Base-by-base conservation (phyloP, 1,284 basidiomycete genomes). In the Cutaneotrichosporon daszewskae region DNA sequence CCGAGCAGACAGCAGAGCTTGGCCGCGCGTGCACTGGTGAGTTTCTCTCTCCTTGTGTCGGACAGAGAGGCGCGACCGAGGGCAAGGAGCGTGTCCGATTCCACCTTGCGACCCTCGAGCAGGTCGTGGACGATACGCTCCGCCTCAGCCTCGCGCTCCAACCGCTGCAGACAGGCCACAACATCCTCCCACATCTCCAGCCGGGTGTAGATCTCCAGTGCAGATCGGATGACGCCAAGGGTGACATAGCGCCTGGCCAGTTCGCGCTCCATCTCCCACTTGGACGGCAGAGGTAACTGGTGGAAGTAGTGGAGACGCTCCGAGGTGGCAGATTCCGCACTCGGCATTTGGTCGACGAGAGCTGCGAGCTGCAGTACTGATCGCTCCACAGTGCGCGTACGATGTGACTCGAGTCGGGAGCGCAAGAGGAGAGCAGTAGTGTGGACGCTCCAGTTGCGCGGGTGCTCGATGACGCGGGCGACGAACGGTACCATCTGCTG, bases 181-280 rank as follows among this genome's bases (percentile, higher is more conserved):
- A 85, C 90, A 53, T 95, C 87, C 71, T 94, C 91, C 90, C 90
- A 96, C 88, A 95, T 90, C 72, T 96, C 89, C 45, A 94, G 74
- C 33, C 86, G 78, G 67, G 88, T 85, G 64, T 90, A 96, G 46
- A 95, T 90, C 66, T 87, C 89, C 38, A 95, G 73, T 1, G 91
- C 89, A 3, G 85, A 88, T 56, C 83, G 82, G 45, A 85, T 76
- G 44, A 92, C 87, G 17, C 92, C 92, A 40, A 96, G 74, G 16
- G 79, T 77, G 47, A 88, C 73, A 71, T 85, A 90, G 32, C 87
- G 79, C 58, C 77, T 71, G 4, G 88, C 92, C 13, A 96, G 77
- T 69, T 96, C 92, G 31, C 78, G 76, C 65, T 95, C 87, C 75
- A 95, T 78, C 59, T 87, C 86, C 92, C 91, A 96, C 59, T 81